These are phyloP conservation scores for Discostella stelligeroides DNA, from an alignment of 108 stramenopile species.

Conservation along the genomic window DNA sequence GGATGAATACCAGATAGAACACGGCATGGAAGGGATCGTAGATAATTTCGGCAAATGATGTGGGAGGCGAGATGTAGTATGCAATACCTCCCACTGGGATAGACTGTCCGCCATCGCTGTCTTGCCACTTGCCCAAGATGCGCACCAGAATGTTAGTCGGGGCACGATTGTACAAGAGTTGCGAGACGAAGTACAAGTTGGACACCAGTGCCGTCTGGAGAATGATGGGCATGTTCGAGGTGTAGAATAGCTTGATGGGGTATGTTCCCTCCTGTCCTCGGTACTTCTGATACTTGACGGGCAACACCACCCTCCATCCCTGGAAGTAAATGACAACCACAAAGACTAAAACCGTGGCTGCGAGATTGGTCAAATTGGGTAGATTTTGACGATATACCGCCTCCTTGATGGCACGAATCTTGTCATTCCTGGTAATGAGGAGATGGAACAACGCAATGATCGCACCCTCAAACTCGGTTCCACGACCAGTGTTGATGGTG, in stretches of 20 bases:
- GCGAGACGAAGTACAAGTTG: constrained; percentile 98
- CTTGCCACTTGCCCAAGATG: constrained; percentile 98
- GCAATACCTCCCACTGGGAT: constrained; percentile 99
- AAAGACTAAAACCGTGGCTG: constrained; percentile 96
- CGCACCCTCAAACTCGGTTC: constrained; percentile 99
- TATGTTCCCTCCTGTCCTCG: constrained; percentile 95
- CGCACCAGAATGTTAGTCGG: constrained; percentile 96
- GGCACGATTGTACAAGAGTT: constrained; percentile 98
- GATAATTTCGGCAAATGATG: constrained; percentile 89
- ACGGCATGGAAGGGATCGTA: constrained; percentile 99
- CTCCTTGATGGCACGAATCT: constrained; percentile 93
- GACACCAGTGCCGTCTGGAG: constrained; percentile 97
- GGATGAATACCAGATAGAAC: constrained; percentile 97
- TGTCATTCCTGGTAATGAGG: constrained; percentile 93
- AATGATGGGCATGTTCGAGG: constrained; percentile 99
- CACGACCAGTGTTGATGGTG: constrained; percentile 99
- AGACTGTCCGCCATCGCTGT: constrained; percentile 90
- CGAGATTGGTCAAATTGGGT: constrained; percentile 97
- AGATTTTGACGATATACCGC: constrained; percentile 97
- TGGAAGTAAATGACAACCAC: constrained; percentile 99
- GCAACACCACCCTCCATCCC: constrained; percentile 98
- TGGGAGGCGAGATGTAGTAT: constrained; percentile 99
- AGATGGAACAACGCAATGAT: constrained; percentile 98
- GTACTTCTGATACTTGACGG: constrained; percentile 98
- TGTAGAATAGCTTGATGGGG: constrained; percentile 99